Base-by-base conservation (phyloP, 306 rosid species). In the Rosa multiflora region DNA sequence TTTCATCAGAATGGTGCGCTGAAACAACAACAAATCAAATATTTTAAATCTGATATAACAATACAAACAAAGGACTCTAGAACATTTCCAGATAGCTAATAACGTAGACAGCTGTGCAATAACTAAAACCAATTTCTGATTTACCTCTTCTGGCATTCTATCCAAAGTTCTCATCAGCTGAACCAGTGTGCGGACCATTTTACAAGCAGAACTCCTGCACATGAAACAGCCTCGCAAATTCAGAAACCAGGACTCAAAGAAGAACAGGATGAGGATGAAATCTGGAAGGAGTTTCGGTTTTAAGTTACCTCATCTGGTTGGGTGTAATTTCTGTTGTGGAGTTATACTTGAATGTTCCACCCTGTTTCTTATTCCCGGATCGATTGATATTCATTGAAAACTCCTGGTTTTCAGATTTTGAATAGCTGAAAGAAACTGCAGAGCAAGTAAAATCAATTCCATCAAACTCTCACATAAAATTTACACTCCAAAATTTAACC, bases 121-220 rank as follows among this genome's bases (percentile, higher is more conserved):
- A 67, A 66, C 49, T 67, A 78, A 68, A 35, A 53, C 5, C 64
- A 80, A 10, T 0, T 74, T n/a, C 64, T 74, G 48, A 23, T 67
- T 84, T 86, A 95, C 98, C 89, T 92, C 99, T 75, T 92, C 96
- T 26, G 99, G 99, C 97, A 92, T 95, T 81, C 76, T 92, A 86
- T 94, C 97, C 82, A 94, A 88, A 88, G 99, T 94, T 89, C 98
- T 91, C 99, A 92, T 89, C 78, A 91, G 84, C 85, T 94, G 99
- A 87, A 94, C 95, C 40, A 92, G 86, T 42, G 99, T 94, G 70
- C 95, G 92, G 44, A 94, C 92, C 99, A 94, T 92, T 84, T 94
- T 92, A 84, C 99, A 94, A 20, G 97, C 99, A 85, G 99, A 92
- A 81, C 97, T 94, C 94, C 97, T 94, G 82, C 67, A 81, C 26